Evolutionary conservation across 495 filamentous ascomycete genomes (phyloP).

Genomic region (Umbilicaria muhlenbergii): DNA sequence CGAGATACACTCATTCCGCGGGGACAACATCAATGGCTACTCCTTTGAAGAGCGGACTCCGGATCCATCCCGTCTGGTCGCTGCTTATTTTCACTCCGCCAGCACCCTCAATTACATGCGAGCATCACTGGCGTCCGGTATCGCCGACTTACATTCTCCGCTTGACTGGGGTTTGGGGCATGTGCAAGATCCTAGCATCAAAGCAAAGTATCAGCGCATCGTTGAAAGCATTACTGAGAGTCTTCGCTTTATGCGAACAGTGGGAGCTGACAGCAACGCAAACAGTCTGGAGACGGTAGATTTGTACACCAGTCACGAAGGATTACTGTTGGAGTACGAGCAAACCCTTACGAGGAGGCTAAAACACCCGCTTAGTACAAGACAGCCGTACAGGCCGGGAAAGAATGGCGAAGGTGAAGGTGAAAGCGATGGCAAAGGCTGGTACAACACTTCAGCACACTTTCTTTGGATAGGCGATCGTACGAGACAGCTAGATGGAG

Average conservation of each 20-base stretch:
- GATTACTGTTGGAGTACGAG: slow-evolving; percentile 88
- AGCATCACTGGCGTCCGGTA: slow-evolving; percentile 65
- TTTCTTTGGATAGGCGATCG: slow-evolving; percentile 98
- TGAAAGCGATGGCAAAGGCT: slow-evolving; percentile 26
- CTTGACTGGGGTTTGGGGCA: slow-evolving; percentile 94
- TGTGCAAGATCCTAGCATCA: slow-evolving; percentile 66
- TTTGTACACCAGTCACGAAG: slow-evolving; percentile 89
- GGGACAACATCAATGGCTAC: slow-evolving; percentile 92
- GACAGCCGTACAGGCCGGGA: background rate
- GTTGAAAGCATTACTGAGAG: slow-evolving; percentile 80
- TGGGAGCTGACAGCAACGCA: slow-evolving; percentile 74
- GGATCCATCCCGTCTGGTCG: slow-evolving; percentile 71
- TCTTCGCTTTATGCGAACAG: slow-evolving; percentile 85
- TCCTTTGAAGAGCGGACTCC: slow-evolving; percentile 47
- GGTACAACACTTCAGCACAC: slow-evolving; percentile 86
- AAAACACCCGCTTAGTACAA: slow-evolving; percentile 34
- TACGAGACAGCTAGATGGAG: slow-evolving; percentile 79
- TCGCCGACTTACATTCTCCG: slow-evolving; percentile 85
- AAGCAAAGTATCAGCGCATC: slow-evolving; percentile 68
- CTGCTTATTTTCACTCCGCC: slow-evolving; percentile 89
- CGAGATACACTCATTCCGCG: slow-evolving; percentile 77
- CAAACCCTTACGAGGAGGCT: slow-evolving; percentile 65
- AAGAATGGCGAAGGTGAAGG: slow-evolving; percentile 5
- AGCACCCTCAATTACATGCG: slow-evolving; percentile 87
- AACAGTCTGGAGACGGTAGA: slow-evolving; percentile 82